Evolutionary conservation across 139 green algal genomes (phyloP), one percentile per base, ranked within the genome.

Genomic region (Astrephomene gubernaculifera): DNA sequence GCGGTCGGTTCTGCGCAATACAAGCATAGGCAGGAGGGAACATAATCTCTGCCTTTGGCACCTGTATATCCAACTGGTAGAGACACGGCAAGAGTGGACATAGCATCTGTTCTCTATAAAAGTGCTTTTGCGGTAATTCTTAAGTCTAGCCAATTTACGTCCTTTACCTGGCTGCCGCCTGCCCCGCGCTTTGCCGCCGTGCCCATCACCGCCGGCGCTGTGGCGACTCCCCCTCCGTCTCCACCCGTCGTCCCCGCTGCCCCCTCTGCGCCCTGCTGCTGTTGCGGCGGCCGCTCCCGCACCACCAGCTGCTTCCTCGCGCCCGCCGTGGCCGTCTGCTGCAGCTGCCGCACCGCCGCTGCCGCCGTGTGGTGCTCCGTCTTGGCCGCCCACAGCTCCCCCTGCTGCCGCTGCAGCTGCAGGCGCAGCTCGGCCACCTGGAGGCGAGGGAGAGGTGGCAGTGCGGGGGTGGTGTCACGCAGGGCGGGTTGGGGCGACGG

Each of bases 301-400:
- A 83, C 75, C 39, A 83, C 75, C 54, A 71, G 39, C 75, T 83
- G 60, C 3, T 33, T 6, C 38, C 31, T 9, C 71, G n/a, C 67
- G 22, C 52, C 7, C 22, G 10, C 21, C 35, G 73, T 33, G 45
- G 45, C 45, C 17, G 12, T 5, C 54, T 81, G 60, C 57, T 71
- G 75, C 60, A 72, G 75, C 75, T 72, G 39, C 75, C 61, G 38
- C 19, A 44, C 75, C 12, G 75, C 75, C 63, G 61, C 63, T 31
- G 67, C 44, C 9, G 78, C 61, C 2, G 8, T 52, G 10, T 60
- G 41, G 27, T 74, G 78, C 78, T 84, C 78, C n/a, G 78, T 64
- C 60, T 84, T 84, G 61, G 63, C 78, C 78, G 65, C 44, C 78
- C 78, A 84, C 43, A 84, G 78, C 63, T 84, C 78, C 2, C 78